Percentiles rank a stretch among this genome's conserved stretches.
These are phyloP conservation scores for Strobilomyces confusus DNA, from an alignment of 768 basidiomycete species.

Conservation along the genomic window DNA sequence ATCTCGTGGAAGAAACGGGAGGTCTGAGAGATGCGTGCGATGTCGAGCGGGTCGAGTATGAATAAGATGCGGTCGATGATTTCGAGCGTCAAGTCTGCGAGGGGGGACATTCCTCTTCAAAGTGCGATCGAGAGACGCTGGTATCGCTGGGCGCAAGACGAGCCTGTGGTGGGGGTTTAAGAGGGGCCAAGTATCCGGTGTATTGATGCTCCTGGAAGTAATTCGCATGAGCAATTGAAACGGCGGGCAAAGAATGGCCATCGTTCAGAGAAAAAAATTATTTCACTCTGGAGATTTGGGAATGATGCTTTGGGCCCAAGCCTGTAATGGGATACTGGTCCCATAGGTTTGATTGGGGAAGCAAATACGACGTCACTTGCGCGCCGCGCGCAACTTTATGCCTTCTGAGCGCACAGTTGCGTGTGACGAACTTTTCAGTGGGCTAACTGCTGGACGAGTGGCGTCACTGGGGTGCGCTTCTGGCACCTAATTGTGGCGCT, in stretches of 20 bases:
- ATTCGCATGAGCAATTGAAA: constrained; percentile 9
- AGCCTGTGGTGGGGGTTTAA: not conserved
- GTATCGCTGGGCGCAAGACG: not conserved
- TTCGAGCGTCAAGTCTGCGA: constrained; percentile 52
- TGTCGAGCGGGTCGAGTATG: constrained; percentile 56
- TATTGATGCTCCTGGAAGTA: constrained; percentile 9
- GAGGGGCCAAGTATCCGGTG: not conserved
- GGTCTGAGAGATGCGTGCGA: constrained; percentile 50
- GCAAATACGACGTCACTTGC: not conserved
- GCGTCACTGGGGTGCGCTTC: not conserved
- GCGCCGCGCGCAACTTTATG: too few species aligned
- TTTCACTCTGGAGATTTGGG: constrained; percentile 18
- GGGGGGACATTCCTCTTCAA: constrained; percentile 3
- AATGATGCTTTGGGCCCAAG: not conserved
- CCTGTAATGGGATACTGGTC: constrained; percentile 3
- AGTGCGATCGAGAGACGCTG: not conserved
- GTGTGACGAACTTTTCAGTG: too few species aligned
- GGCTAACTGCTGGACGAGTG: not conserved
- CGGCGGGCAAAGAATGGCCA: constrained; percentile 16
- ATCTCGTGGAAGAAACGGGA: constrained; percentile 40
- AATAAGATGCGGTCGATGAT: constrained; percentile 55
- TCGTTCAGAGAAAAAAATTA: constrained; percentile 23
- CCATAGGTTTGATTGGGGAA: not conserved
- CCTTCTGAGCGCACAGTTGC: not conserved
- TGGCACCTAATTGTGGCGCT: too few species aligned